Base-by-base conservation (phyloP, 306 rosid species). In the Ormosia emarginata region DNA sequence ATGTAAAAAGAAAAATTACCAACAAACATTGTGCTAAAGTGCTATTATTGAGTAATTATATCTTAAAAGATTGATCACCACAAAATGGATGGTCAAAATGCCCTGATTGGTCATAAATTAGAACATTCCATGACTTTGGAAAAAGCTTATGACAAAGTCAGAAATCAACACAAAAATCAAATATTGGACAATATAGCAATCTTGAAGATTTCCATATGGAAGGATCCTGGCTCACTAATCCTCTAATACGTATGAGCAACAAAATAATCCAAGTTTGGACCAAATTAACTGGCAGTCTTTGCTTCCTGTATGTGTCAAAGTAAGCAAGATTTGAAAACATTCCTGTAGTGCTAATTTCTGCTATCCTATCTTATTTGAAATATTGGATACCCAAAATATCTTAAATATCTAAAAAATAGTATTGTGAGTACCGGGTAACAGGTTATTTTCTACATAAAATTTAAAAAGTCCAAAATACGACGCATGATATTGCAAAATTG, bases 301-400 rank as follows among this genome's bases (percentile, higher is more conserved):
- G 75, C 84, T 90, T 86, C 61, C 87, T 79, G 74, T 86, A 86
- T n/a, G 78, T 75, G 81, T 84, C 92, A 6, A 89, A 86, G 56
- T 89, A 89, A 73, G 92, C 92, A 46, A 89, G 88, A 77, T 90
- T 86, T 10, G 90, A 76, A 7, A 89, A 84, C 90, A 84, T 84
- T 50, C 89, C 92, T 0, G 90, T 90, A 70, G 92, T 89, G 80
- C 88, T 84, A 30, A 89, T 85, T 6, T 90, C 92, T 0, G 88
- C 37, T 2, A 34, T 34, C 37, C 37, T 34, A 34, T 34, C 37
- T 34, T 34, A 34, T 34, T 34, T 34, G 3, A 34, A 34, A 34
- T 34, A 34, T 34, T 34, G 37, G 37, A 34, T 34, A 34, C 4
- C 37, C 37, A 34, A 34, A 34, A 34, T 34, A 34, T 34, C 37